Base-by-base conservation (phyloP, 1,139 yeast species). In the Blastobotrys illinoisensis region DNA sequence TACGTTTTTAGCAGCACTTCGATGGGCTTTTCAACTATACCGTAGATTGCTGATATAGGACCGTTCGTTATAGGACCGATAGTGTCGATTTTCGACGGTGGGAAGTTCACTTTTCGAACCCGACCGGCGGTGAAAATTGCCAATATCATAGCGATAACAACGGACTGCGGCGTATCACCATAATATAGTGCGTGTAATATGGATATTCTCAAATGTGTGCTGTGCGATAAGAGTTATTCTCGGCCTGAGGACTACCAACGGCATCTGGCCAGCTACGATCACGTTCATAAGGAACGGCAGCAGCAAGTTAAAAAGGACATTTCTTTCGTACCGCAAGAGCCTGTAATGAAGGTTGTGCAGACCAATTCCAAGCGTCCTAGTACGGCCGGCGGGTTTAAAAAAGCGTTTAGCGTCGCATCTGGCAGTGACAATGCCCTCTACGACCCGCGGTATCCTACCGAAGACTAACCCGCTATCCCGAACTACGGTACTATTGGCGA, bases 391-490 rank as follows among this genome's bases (percentile, higher is more conserved):
- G 51, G 51, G 11, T 47, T 51, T 9, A 47, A 47, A 26, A 51
- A 44, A 21, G 51, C 54, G 11, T 47, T 43, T 43, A 23, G 47
- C 5, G 40, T 32, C 40, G 40, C 11, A 4, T 32, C 40, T 13
- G 40, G 44, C 20, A 45, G 32, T 9, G 60, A 52, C 18, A 52
- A 28, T 9, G 55, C 36, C 44, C 46, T 49, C 24, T 51, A 52
- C 44, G 56, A 58, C 28, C 60, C 60, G 13, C 18, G 55, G 46
- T 19, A 50, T 14, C 60, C 60, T 13, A 55, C 56, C 6, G 50
- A 47, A 14, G 44, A 24, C 16, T 48, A 21, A 21, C n/a, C n/a
- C n/a, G n/a, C n/a, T n/a, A n/a, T n/a, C n/a, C n/a, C n/a, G n/a
- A n/a, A n/a, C n/a, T n/a, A n/a, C n/a, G n/a, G n/a, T n/a, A n/a